Conservation (phyloP, 345 rosid genomes). For the Isatis tinctoria region DNA sequence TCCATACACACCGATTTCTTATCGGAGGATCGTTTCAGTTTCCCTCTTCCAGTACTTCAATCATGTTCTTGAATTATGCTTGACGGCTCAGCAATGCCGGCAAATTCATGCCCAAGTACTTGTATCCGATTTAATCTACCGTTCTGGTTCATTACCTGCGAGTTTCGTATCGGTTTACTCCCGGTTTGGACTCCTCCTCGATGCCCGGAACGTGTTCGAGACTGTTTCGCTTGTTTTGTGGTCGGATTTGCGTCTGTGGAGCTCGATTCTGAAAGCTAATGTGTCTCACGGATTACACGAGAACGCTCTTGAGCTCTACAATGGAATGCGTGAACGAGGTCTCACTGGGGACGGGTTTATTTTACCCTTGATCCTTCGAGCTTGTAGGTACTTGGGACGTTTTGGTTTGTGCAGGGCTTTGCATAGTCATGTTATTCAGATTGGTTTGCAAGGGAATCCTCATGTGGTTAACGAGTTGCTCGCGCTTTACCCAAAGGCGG, state of each 20-base stretch:
- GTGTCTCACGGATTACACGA: constrained; percentile 40
- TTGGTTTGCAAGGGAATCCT: constrained; percentile 39
- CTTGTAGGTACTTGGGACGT: constrained; percentile 37
- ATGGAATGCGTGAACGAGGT: constrained; percentile 45
- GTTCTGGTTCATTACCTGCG: constrained; percentile 56
- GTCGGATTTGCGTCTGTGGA: constrained; percentile 50
- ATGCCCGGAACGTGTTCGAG: constrained; percentile 52
- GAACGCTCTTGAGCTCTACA: constrained; percentile 43
- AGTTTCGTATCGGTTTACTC: constrained; percentile 47
- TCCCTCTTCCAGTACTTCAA: constrained; percentile 32
- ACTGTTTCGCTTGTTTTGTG: constrained; percentile 23
- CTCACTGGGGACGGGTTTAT: constrained; percentile 56
- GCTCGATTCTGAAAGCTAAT: constrained; percentile 49
- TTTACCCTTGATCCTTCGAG: constrained; percentile 51
- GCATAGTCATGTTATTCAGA: constrained; percentile 48
- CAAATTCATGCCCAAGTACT: constrained; percentile 46
- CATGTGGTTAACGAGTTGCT: constrained; percentile 66
- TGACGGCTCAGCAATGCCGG: constrained; percentile 28
- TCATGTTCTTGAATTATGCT: constrained; percentile 40
- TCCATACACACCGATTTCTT: background rate
- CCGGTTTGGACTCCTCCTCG: constrained; percentile 36
- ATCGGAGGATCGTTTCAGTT: constrained; percentile 7
- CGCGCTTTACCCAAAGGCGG: constrained; percentile 46
- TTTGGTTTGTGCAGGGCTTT: constrained; percentile 33
- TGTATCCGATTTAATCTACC: constrained; percentile 25